phyloP scores from a whole-genome alignment of 495 filamentous ascomycete species.

The Penicillium ucsense region DNA sequence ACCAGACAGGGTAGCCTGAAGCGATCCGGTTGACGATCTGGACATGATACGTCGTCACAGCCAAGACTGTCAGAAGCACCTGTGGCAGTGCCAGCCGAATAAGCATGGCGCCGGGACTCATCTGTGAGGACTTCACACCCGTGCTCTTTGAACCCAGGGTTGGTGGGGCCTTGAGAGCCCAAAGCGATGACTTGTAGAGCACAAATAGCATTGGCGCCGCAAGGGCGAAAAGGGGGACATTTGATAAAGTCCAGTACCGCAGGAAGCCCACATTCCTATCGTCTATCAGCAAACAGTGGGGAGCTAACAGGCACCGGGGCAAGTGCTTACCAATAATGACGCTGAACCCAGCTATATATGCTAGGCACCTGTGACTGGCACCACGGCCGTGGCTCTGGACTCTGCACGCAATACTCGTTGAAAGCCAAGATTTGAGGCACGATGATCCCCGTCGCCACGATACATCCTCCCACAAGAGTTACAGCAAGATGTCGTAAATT shows the following conservation, averaged over 20 bases:
- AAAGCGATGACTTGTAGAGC: conserved; percentile 50
- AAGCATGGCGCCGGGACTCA: conserved; percentile 41
- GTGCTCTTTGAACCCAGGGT: conserved; percentile 6
- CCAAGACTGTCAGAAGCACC: conserved; percentile 58
- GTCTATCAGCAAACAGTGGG: not conserved
- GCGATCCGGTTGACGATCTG: conserved; percentile 88
- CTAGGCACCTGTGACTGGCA: conserved; percentile 63
- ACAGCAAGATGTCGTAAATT: conserved; percentile 37
- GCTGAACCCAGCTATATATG: conserved; percentile 85
- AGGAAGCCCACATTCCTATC: conserved; percentile 77
- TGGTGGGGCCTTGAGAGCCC: conserved; percentile 27
- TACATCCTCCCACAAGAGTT: conserved; percentile 53
- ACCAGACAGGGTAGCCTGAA: conserved; percentile 84
- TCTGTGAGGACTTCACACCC: conserved; percentile 11
- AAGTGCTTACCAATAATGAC: conserved; percentile 68
- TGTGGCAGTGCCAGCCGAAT: conserved; percentile 56
- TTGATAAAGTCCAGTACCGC: conserved; percentile 80
- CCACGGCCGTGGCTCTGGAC: conserved; percentile 51
- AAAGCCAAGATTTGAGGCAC: conserved; percentile 73
- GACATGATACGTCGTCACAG: conserved; percentile 74
- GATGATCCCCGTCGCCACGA: conserved; percentile 54
- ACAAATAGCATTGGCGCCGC: conserved; percentile 71
- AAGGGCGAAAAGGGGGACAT: conserved; percentile 80
- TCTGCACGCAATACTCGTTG: conserved; percentile 51
- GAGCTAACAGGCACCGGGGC: not conserved